Evolutionary conservation across 192 early-diverging fungal genomes (phyloP), one percentile per base, ranked within the genome.

Genomic region (Umbelopsis ramanniana): DNA sequence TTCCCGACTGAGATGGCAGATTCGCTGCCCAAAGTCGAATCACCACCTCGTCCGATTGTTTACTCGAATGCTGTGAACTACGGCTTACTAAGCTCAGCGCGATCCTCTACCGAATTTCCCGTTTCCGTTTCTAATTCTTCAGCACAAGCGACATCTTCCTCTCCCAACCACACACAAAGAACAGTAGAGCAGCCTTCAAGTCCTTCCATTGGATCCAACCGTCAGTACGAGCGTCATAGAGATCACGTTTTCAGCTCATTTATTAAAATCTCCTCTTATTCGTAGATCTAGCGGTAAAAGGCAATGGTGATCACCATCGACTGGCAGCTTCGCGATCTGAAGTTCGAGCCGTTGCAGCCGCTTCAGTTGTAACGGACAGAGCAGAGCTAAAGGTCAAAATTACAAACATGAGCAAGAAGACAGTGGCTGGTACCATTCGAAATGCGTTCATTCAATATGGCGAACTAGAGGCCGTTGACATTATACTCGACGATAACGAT

Each of bases 361-460:
- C 57, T 12, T 29, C 29, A 63, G 33, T 6, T 11, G 29, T 12
- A n/a, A n/a, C 33, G 26, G 33, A 63, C 0, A 29, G 57, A 63
- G 35, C 26, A 14, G 57, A 63, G 15, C 5, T 63, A 14, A 63
- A 37, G 33, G 35, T 63, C 29, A 63, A 63, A 37, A 63, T 63
- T 0, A 35, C 33, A 37, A 63, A 63, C 33, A 38, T 63, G 29
- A 63, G 17, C 57, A 63, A 63, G 33, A 63, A 63, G 17, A 63
- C 57, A 17, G 26, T 63, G 33, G 57, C 57, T 29, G 57, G 57
- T 3, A 63, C 57, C 2, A 63, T 63, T 26, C 26, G 57, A 11
- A 63, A 63, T 63, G 57, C 29, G 11, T 63, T 63, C 33, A 38
- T 63, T 26, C 57, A 29, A 23, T 75, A 52, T 35, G 69, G 68